These are phyloP conservation scores for Podaxis mareebaensis DNA, from an alignment of 768 basidiomycete species.

Conservation along the genomic window DNA sequence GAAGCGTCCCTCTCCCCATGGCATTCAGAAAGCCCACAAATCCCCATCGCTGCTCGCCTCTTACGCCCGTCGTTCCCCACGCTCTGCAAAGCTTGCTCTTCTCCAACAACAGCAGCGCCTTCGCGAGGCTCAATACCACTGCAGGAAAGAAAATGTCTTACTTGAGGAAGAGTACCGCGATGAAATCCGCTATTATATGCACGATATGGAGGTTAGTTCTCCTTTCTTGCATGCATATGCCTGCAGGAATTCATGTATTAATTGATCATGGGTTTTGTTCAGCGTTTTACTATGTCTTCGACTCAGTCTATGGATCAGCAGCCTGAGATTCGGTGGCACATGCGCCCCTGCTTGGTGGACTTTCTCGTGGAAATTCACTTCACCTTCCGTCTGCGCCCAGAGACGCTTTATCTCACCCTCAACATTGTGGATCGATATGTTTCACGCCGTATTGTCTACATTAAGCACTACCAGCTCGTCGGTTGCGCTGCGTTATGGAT, in stretches of 20 bases:
- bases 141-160: slow-evolving; percentile 72
- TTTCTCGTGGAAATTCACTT: slow-evolving; percentile 99
- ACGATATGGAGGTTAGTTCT: slow-evolving; percentile 92
- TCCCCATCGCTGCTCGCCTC: slow-evolving; percentile 53
- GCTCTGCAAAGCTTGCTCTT: slow-evolving; percentile 60
- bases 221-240: slow-evolving; percentile 16
- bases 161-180: slow-evolving; percentile 95
- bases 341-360: slow-evolving; percentile 98
- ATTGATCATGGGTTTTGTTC: slow-evolving; percentile 18
- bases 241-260: slow-evolving; percentile 12
- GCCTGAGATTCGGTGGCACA: slow-evolving; percentile 98
- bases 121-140: slow-evolving; percentile 66
- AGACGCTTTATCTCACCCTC: slow-evolving; percentile 96
- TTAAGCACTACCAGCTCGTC: slow-evolving; percentile 99
- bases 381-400: slow-evolving; percentile 95
- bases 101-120: slow-evolving; percentile 62
- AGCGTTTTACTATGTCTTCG: slow-evolving; percentile 89
- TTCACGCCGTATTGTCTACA: slow-evolving; percentile 96
- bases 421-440: slow-evolving; percentile 99
- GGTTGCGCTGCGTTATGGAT: slow-evolving; percentile 99
- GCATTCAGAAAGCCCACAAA: slow-evolving; percentile 69
- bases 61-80: slow-evolving; percentile 62
- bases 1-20: slow-evolving; percentile 84
- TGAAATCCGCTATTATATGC: slow-evolving; percentile 93
- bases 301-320: slow-evolving; percentile 98